phyloP scores from a whole-genome alignment of 768 basidiomycete genomes.

The Mycena pura region DNA sequence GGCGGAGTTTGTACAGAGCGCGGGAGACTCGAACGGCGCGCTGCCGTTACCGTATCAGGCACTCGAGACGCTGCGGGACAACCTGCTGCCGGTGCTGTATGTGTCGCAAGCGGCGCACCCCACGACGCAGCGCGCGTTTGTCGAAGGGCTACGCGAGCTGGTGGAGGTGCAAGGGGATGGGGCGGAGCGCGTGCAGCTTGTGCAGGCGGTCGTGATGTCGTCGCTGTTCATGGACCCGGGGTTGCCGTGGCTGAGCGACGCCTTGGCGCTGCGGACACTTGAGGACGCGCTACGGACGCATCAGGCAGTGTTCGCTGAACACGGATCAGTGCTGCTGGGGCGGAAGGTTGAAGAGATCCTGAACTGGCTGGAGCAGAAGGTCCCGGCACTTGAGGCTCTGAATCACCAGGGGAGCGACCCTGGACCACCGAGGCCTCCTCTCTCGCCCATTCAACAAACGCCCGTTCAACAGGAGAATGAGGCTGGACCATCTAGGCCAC shows the following conservation, averaged over 20 bases:
- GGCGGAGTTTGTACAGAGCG: constrained; percentile 14
- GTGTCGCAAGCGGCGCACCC: constrained; percentile 5
- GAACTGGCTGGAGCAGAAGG: constrained; percentile 22
- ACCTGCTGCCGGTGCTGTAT: constrained; percentile 4
- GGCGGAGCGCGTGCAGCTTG: not conserved
- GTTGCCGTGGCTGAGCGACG: constrained; percentile 23
- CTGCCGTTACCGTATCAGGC: constrained; percentile 17
- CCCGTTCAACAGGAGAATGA: no score
- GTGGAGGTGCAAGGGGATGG: not conserved
- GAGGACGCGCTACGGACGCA: not conserved
- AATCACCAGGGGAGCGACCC: not conserved
- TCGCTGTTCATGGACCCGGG: constrained; percentile 8
- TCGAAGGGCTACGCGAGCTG: constrained; percentile 6
- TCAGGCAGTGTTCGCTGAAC: not conserved
- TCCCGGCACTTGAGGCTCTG: not conserved
- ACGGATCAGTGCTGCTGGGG: not conserved
- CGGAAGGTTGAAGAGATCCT: constrained; percentile 15
- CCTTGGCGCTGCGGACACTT: not conserved
- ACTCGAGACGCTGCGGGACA: constrained; percentile 4
- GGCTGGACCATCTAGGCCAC: no score
- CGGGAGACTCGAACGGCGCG: not conserved
- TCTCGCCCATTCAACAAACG: no score
- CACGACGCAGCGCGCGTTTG: constrained; percentile 15
- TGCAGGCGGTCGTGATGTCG: constrained; percentile 2
- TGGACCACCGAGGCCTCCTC: not conserved